Evolutionary conservation across 164 flowering plant genomes (phyloP), one percentile per base, ranked within the genome.

Genomic region (Liriodendron chinense): DNA sequence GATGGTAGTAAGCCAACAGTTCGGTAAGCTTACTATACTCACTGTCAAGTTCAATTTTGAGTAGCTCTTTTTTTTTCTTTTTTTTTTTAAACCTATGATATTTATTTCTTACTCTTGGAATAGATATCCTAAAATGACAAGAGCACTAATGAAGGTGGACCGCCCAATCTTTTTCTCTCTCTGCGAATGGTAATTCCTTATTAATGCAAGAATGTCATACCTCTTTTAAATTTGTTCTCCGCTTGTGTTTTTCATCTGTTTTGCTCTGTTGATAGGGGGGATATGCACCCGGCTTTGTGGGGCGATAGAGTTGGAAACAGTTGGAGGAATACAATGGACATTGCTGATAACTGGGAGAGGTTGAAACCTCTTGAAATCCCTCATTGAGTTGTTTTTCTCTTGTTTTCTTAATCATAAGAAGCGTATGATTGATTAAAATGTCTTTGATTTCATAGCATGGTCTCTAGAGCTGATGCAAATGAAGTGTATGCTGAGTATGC

Each of bases 301-400:
- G 95, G 88, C 71, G 80, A 76, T 23, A 74, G 57, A 43, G 78
- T 89, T 8, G 91, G 91, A 77, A 91, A 89, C 76, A 89, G 91
- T 77, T 91, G 95, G 95, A 86, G 95, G 82, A 91, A 93, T 21
- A 91, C 95, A 2, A 70, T 70, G 75, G 95, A 91, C 75, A 91
- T 91, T 47, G 0, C 62, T 21, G 95, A 91, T 82, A 80, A 66
- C 0, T 91, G 91, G 90, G 85, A 81, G 1, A 91, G 91, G 85
- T 78, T 71, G 7, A 23, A 25, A 9, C 25, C 53, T 14, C 6
- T 22, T 43, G n/a, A 3, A 26, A 34, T 21, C 23, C 16, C 63
- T 23, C 18, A 12, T 70, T 49, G 22, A 34, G 7, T 34, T 34
- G 2, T 7, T 34, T 34, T 34, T 34, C 6, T 34, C 43, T 34